Percentiles rank a stretch among this genome's conserved stretches.
Conservation (phyloP, 139 green algal species). For the Astrephomene gubernaculifera region DNA sequence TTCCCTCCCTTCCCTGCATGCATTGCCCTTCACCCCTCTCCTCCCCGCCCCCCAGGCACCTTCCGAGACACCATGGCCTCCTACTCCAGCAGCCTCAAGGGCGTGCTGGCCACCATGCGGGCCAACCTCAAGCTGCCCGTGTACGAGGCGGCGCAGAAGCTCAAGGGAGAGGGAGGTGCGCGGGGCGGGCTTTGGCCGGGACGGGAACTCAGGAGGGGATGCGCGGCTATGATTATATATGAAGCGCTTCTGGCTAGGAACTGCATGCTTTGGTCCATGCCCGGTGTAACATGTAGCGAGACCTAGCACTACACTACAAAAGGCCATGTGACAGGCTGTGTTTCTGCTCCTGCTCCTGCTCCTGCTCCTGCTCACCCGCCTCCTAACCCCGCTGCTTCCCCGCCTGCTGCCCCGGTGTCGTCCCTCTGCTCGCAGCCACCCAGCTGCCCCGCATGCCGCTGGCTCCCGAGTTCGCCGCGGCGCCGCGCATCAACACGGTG, state of each 20-base stretch:
- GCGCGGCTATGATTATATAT: too few species aligned
- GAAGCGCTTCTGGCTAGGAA: too few species aligned
- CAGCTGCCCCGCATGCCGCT: slow-evolving; percentile 23
- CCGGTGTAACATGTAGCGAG: too few species aligned
- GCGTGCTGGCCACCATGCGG: slow-evolving; percentile 40
- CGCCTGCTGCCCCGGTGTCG: not conserved
- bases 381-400: not conserved
- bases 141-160: slow-evolving; percentile 20
- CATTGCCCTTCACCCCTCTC: too few species aligned
- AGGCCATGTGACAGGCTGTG: too few species aligned
- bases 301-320: too few species aligned
- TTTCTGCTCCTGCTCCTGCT: not conserved
- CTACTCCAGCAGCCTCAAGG: slow-evolving; percentile 44
- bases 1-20: too few species aligned
- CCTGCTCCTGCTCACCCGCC: not conserved
- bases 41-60: slow-evolving; percentile 2
- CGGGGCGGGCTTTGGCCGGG: not conserved
- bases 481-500: not conserved
- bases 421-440: not conserved
- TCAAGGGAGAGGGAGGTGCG: slow-evolving; percentile 30
- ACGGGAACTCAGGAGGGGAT: too few species aligned
- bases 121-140: slow-evolving; percentile 42
- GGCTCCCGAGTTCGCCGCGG: slow-evolving; percentile 19
- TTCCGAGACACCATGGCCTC: slow-evolving; percentile 53
- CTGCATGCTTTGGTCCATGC: too few species aligned